Base-by-base conservation (phyloP, 257 asterid species). In the Lantana camara region DNA sequence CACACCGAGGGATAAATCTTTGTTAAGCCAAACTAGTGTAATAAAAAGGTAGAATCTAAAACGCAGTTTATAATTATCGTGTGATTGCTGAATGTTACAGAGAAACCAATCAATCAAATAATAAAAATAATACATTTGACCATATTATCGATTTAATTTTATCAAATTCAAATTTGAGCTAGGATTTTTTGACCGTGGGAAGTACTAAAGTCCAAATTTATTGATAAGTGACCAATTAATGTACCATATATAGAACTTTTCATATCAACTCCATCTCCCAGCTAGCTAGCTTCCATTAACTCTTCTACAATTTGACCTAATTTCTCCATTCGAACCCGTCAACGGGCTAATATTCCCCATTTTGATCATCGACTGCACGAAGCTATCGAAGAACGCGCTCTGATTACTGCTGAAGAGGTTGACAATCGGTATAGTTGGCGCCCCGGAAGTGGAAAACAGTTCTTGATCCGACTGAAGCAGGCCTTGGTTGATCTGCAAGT, bases 401-500 rank as follows among this genome's bases (percentile, higher is more conserved):
- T 82, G 88, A 23, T 73, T 69, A 9, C 73, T 64, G 47, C 82
- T 78, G 34, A 77, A 87, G 11, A 17, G 72, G 64, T 75, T 73
- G 4, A 84, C 84, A 30, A 83, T 68, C 30, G 83, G 23, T 12
- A 73, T 44, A 0, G 85, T 80, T 4, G 89, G 69, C 24, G 89
- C 81, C 21, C 81, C 83, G 0, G 79, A 8, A 1, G 77, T 70
- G 4, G 88, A 80, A 56, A 80, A 65, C 44, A 87, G 27, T 38
- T 79, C 85, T 44, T 85, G 95, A 75, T 87, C 93, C 1, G 93
- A 82, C 51, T 69, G 86, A 5, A 87, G 86, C 38, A 87, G 90
- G 2, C 95, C 95, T 4, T 63, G 63, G 1, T 79, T 78, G 60
- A 0, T 77, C 51, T 76, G 82, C 57, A 87, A 71, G 76, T 87